Conservation (phyloP, 352 stramenopile genomes). For the Pythium diclinum region DNA sequence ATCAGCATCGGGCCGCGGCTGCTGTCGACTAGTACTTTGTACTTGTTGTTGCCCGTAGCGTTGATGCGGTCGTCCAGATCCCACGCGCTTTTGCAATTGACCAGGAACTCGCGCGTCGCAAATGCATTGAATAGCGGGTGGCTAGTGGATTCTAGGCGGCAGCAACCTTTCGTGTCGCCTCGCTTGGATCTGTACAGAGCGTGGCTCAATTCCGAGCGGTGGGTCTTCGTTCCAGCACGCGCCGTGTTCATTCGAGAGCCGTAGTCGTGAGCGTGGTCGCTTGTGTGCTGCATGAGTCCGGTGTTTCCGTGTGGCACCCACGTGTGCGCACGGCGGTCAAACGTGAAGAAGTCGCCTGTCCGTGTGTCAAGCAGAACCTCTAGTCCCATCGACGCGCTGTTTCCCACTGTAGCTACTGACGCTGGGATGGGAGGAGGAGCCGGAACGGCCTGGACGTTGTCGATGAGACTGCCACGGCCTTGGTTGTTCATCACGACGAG, state of each 20-base stretch:
- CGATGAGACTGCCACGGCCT: constrained; percentile 45
- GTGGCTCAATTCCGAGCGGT: constrained; percentile 34
- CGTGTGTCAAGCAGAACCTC: constrained; percentile 69
- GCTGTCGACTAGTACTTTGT: constrained; percentile 78
- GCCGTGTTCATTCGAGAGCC: constrained; percentile 60
- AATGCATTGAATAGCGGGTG: constrained; percentile 40
- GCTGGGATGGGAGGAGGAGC: constrained; percentile 21
- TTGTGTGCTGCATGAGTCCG: constrained; percentile 63
- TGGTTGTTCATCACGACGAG: constrained; percentile 63
- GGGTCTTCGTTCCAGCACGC: constrained; percentile 48
- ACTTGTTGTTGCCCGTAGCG: constrained; percentile 68
- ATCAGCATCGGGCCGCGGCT: constrained; percentile 70
- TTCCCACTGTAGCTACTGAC: not conserved
- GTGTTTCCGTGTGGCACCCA: constrained; percentile 80
- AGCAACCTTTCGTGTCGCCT: constrained; percentile 63
- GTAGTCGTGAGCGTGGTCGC: constrained; percentile 53
- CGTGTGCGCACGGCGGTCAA: constrained; percentile 25
- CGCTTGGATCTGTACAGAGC: constrained; percentile 47
- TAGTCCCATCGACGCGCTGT: not conserved
- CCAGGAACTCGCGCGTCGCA: constrained; percentile 45
- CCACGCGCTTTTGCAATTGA: constrained; percentile 76
- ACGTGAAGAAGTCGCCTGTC: constrained; percentile 71
- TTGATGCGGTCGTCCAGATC: constrained; percentile 77
- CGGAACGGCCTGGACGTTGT: constrained; percentile 39
- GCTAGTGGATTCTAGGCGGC: constrained; percentile 48